Evolutionary conservation across 192 early-diverging fungal genomes (phyloP).

Genomic region (Backusella psychrophila): DNA sequence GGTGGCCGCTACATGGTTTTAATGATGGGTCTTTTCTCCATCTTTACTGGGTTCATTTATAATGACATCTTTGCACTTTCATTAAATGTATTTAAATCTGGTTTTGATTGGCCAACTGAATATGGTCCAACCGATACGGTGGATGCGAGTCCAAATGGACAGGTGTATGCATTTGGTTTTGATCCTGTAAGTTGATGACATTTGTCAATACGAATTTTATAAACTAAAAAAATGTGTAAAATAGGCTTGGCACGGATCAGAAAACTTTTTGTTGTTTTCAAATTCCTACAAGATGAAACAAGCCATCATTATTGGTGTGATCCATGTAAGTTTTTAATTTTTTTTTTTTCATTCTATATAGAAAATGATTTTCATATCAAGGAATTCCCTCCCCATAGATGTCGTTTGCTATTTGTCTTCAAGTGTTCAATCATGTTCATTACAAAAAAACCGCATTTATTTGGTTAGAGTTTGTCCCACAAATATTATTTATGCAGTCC

Average conservation of each 20-base stretch:
- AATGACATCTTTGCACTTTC: slow-evolving; percentile 95
- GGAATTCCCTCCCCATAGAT: slow-evolving; percentile 42
- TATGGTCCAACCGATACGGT: slow-evolving; percentile 52
- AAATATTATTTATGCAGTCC: slow-evolving; percentile 87
- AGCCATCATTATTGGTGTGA: slow-evolving; percentile 92
- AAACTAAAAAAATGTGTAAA: not conserved
- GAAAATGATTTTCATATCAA: not conserved
- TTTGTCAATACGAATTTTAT: too few relatives aligned
- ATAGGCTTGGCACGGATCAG: slow-evolving; percentile 81
- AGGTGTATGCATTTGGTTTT: slow-evolving; percentile 78
- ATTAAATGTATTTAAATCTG: slow-evolving; percentile 69
- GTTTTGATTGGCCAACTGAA: slow-evolving; percentile 77
- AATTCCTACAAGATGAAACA: slow-evolving; percentile 99
- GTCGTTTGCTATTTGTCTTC: slow-evolving; percentile 89
- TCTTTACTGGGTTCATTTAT: slow-evolving; percentile 96
- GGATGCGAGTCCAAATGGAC: slow-evolving; percentile 58
- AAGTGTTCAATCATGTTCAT: slow-evolving; percentile 87
- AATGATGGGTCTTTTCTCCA: slow-evolving; percentile 96
- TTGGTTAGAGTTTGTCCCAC: slow-evolving; percentile 86
- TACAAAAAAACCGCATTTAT: slow-evolving; percentile 84
- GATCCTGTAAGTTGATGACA: slow-evolving; percentile 59
- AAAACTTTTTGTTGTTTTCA: slow-evolving; percentile 91
- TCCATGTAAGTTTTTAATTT: slow-evolving; percentile 51
- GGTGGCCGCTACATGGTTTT: slow-evolving; percentile 96
- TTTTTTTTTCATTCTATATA: not conserved